Evolutionary conservation across 1,284 basidiomycete genomes (phyloP), one percentile per base, ranked within the genome.

Genomic region (Fomitopsis schrenkii): DNA sequence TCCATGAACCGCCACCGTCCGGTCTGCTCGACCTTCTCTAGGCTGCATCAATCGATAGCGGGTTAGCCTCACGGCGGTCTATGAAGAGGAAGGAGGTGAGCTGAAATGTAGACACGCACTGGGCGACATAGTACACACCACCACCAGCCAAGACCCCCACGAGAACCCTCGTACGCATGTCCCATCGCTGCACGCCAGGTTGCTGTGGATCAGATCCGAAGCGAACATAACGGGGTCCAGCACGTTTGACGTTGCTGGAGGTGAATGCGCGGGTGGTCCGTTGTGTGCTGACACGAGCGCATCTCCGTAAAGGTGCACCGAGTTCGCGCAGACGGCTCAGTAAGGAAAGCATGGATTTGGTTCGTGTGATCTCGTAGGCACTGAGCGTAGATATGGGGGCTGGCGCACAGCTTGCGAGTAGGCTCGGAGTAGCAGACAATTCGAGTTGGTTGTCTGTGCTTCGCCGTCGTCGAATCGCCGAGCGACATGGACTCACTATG

Each of bases 1-100:
- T 90, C 88, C 83, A 97, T 96, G 71, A 95, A 95, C 22, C 94
- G 76, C 81, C 87, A 88, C 60, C 94, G 75, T 0, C 93, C 93
- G 0, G 94, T 95, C 68, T 93, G 87, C 5, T 90, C 88, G 0
- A 93, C 90, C 68, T 84, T 80, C 70, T 95, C 93, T 19, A 94
- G 77, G 69, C 93, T 95, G 42, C 41, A 33, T 26, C 17, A 10
- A 15, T 5, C 38, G 40, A 10, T 28, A 55, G 14, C 22, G 14
- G 3, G 10, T 54, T 8, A 54, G 52, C 14, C 45, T 30, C 22
- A 44, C 44, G 8, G 30, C 33, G 17, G n/a, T 22, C 41, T 26
- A 17, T 10, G 10, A 41, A 8, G 44, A 42, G 53, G 40, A 30
- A 30, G 50, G 19, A 12, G 1, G 45, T 35, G 41, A 57, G 56